Evolutionary conservation across 257 asterid genomes (phyloP).

Genomic region (Solanum virginianum): DNA sequence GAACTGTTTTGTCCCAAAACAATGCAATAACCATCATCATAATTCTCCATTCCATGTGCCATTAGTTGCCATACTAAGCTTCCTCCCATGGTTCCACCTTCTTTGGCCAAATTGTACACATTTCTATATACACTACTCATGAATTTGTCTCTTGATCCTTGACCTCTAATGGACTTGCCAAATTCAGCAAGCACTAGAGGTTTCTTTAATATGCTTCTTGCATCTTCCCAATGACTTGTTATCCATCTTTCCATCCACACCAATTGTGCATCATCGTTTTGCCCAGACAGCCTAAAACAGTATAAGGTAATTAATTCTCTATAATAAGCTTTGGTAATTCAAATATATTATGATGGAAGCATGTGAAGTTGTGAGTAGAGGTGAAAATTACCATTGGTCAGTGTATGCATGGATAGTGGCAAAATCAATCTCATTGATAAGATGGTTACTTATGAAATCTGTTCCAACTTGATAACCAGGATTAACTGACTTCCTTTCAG

Average conservation of each 20-base stretch:
- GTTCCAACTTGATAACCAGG: neutral
- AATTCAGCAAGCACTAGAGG: neutral
- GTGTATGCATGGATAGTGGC: neutral
- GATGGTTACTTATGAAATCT: neutral
- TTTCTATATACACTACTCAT: neutral
- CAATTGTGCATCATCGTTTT: neutral
- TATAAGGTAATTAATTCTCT: neutral
- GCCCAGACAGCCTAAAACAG: neutral
- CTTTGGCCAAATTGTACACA: neutral
- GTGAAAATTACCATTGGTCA: neutral
- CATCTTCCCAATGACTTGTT: neutral
- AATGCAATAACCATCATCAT: too few species aligned
- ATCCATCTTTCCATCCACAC: neutral
- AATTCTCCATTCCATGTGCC: too few species aligned
- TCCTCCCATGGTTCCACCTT: neutral
- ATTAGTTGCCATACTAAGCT: neutral
- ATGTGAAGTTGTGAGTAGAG: neutral
- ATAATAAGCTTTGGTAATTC: too few species aligned
- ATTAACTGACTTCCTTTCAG: neutral
- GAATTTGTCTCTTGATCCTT: neutral
- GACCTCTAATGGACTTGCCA: neutral
- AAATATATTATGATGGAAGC: too few species aligned
- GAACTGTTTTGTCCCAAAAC: neutral
- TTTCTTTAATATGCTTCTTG: neutral
- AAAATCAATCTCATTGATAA: neutral